Base-by-base conservation (phyloP, 1,284 basidiomycete genomes). In the Moesziomyces sp. region DNA sequence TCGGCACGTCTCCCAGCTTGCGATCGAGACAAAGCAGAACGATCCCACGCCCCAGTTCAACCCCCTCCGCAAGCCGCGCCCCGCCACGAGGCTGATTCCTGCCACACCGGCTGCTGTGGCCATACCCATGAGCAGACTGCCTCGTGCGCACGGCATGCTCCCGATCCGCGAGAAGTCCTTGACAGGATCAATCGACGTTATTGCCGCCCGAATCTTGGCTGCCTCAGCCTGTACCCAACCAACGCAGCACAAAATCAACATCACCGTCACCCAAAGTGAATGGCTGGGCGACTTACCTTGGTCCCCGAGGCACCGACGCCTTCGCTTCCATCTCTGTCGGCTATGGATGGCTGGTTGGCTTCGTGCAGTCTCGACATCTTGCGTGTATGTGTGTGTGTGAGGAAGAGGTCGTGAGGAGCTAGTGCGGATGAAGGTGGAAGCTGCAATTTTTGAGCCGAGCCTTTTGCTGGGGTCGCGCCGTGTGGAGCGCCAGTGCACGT, bases 11-110 rank as follows among this genome's bases (percentile, higher is more conserved):
- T 78, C 76, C 62, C 61, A 78, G 18, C 59, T 66, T 3, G 66
- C 69, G 8, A 76, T 5, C 1, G 53, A 50, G 28, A 76, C 58
- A 34, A 76, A 76, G 56, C 65, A 67, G 52, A 78, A 78, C 11
- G 58, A 59, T 1, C 76, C 76, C 3, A 78, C 76, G 9, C 76
- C 76, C 76, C 76, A 78, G 50, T 78, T 78, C 18, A 78, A 24
- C 0, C 73, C 66, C n/a, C 68, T 52, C 11, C 66, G 23, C 30
- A 78, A 30, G 7, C 75, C 75, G 34, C 76, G 30, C 0, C 76
- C 73, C 10, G 76, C 76, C n/a, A 76, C 65, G 6, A 69, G 44
- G 24, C 47, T 59, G 52, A 78, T 73, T 3, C 76, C 76, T 1
- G 66, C 43, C 1, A 76, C 74, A 14, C 76, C 76, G 0, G 73